These are phyloP conservation scores for Pyrenophora seminiperda DNA, from an alignment of 2,329 filamentous ascomycete genomes.

Conservation along the genomic window DNA sequence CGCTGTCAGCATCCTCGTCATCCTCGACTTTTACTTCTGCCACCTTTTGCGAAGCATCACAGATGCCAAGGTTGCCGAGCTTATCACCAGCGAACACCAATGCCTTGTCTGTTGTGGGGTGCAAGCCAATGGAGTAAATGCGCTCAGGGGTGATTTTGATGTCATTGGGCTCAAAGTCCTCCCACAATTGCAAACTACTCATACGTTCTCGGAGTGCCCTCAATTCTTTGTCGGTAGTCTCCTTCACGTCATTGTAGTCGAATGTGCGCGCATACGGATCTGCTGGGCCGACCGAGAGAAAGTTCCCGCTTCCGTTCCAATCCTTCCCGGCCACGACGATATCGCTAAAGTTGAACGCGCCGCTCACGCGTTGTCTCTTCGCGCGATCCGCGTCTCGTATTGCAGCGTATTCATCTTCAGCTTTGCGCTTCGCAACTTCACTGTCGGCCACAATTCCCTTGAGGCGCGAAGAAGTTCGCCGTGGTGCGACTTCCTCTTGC, in stretches of 20 bases:
- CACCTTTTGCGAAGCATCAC: slow-evolving; percentile 79
- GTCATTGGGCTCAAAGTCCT: slow-evolving; percentile 78
- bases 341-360: slow-evolving; percentile 73
- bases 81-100: slow-evolving; percentile 95
- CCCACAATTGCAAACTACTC: slow-evolving; percentile 77
- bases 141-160: slow-evolving; percentile 31
- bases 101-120: slow-evolving; percentile 83
- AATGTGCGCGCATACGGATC: slow-evolving; percentile 86
- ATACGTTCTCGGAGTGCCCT: slow-evolving; percentile 76
- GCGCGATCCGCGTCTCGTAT: slow-evolving; percentile 62
- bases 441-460: slow-evolving; percentile 68
- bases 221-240: slow-evolving; percentile 77
- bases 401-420: slow-evolving; percentile 66
- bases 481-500: slow-evolving; percentile 59
- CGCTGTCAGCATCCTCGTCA: slow-evolving; percentile 65
- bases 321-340: slow-evolving; percentile 80
- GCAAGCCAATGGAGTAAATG: slow-evolving; percentile 80
- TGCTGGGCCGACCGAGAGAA: slow-evolving; percentile 71
- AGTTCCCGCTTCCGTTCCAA: slow-evolving; percentile 70
- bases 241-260: slow-evolving; percentile 77
- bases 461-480: slow-evolving; percentile 66
- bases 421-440: slow-evolving; percentile 70
- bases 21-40: slow-evolving; percentile 61
- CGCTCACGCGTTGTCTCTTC: slow-evolving; percentile 68
- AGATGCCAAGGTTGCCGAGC: slow-evolving; percentile 84